Conservation (phyloP, 2,329 filamentous ascomycete species). For the Neopestalotiopsis rosae region DNA sequence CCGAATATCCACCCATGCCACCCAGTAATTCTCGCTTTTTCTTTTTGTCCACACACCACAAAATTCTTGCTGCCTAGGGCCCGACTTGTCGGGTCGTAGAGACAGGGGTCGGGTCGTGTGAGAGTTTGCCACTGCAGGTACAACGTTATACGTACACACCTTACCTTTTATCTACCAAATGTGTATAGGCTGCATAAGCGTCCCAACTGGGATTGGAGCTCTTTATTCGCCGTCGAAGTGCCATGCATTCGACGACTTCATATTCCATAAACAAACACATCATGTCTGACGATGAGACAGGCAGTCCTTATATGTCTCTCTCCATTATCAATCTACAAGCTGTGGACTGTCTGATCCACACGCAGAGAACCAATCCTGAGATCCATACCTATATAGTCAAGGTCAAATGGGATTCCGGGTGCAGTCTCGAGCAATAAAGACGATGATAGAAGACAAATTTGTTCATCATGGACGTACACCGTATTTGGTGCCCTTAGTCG, state of each 20-base stretch:
- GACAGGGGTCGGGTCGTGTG: neutral
- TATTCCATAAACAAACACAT: neutral
- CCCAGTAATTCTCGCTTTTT: neutral
- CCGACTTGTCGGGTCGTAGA: neutral
- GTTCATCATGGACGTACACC: slow-evolving; percentile 8
- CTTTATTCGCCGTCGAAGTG: neutral
- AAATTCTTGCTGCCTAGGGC: neutral
- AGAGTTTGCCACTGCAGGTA: neutral
- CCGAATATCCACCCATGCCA: neutral
- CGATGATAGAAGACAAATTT: neutral
- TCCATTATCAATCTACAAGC: neutral
- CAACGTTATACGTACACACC: neutral
- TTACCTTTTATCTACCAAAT: neutral
- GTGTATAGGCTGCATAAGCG: neutral
- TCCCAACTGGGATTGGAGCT: neutral
- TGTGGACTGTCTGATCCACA: too few species aligned
- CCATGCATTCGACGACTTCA: neutral
- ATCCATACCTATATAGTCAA: too few species aligned
- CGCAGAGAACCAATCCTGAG: too few species aligned
- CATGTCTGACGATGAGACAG: neutral
- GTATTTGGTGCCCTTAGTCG: neutral
- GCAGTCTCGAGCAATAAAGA: neutral
- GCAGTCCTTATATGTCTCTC: neutral
- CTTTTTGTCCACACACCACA: neutral
- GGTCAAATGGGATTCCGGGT: neutral